These are phyloP conservation scores for Rhodotorula sp. DNA, from an alignment of 1,284 basidiomycete genomes.

Conservation along the genomic window DNA sequence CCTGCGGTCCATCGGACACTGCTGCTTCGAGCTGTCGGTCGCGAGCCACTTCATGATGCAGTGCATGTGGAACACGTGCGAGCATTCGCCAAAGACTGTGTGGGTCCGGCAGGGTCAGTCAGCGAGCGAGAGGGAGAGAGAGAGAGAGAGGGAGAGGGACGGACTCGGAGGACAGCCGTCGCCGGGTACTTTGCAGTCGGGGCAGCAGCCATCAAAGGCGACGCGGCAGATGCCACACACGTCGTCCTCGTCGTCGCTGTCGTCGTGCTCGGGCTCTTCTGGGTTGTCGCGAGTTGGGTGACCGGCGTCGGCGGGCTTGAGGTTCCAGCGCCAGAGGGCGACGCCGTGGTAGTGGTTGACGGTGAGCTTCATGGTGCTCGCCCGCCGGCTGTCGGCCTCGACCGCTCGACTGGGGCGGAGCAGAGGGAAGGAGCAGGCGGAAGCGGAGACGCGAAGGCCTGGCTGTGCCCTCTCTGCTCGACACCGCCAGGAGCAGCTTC, in stretches of 20 bases:
- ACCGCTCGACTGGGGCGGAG: too few species aligned
- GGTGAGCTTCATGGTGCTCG: slow-evolving; percentile 66
- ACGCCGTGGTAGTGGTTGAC: slow-evolving; percentile 81
- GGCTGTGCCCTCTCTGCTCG: not conserved
- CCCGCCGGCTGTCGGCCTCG: too few species aligned
- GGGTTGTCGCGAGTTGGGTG: slow-evolving; percentile 17
- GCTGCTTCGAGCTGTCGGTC: slow-evolving; percentile 78
- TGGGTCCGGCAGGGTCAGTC: slow-evolving; percentile 15
- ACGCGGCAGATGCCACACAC: slow-evolving; percentile 93
- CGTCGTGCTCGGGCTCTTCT: slow-evolving; percentile 52
- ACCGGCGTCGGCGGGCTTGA: slow-evolving; percentile 51
- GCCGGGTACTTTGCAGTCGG: slow-evolving; percentile 90
- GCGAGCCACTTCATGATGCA: slow-evolving; percentile 92
- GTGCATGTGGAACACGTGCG: slow-evolving; percentile 64
- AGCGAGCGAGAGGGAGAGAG: not conserved
- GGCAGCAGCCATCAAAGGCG: slow-evolving; percentile 88
- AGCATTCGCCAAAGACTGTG: slow-evolving; percentile 91
- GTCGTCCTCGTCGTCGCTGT: slow-evolving; percentile 72
- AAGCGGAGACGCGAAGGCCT: too few species aligned
- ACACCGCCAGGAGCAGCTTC: not conserved
- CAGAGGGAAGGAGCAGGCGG: too few species aligned
- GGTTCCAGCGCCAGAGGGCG: slow-evolving; percentile 84
- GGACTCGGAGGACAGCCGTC: slow-evolving; percentile 92
- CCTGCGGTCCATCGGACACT: slow-evolving; percentile 91
- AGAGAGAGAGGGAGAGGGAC: slow-evolving; percentile 48